Percentiles rank a stretch among this genome's conserved stretches.
Conservation (phyloP, 345 rosid genomes). For the Fremontodendron californicum region DNA sequence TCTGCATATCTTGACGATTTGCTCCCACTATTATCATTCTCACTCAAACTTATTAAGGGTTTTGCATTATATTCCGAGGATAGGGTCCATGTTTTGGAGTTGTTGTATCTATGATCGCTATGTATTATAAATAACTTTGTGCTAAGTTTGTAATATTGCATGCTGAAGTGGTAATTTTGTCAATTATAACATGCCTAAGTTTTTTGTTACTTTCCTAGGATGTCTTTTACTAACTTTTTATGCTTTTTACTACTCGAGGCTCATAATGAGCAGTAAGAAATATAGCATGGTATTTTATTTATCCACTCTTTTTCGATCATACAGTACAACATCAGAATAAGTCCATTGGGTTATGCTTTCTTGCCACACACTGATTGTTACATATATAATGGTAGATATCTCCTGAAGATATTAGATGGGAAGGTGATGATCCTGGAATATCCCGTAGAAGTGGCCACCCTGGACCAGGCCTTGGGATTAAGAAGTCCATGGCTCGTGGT, state of each 20-base stretch:
- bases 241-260: background rate
- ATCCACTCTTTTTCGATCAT: background rate
- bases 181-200: background rate
- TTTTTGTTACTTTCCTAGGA: background rate
- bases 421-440: slow-evolving; percentile 62
- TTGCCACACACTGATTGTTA: background rate
- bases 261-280: background rate
- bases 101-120: background rate
- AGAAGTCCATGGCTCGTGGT: slow-evolving; percentile 64
- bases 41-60: background rate
- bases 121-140: background rate
- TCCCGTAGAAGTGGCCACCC: slow-evolving; percentile 70
- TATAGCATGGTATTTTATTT: background rate
- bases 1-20: background rate
- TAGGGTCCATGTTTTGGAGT: background rate
- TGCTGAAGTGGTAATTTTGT: background rate
- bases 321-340: background rate
- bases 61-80: background rate
- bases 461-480: slow-evolving; percentile 69
- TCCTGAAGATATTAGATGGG: slow-evolving; percentile 90
- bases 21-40: background rate
- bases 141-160: background rate
- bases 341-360: background rate
- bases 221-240: background rate
- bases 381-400: slow-evolving; percentile 53